These are phyloP conservation scores for Viola odorata DNA, from an alignment of 345 rosid species.

Conservation along the genomic window DNA sequence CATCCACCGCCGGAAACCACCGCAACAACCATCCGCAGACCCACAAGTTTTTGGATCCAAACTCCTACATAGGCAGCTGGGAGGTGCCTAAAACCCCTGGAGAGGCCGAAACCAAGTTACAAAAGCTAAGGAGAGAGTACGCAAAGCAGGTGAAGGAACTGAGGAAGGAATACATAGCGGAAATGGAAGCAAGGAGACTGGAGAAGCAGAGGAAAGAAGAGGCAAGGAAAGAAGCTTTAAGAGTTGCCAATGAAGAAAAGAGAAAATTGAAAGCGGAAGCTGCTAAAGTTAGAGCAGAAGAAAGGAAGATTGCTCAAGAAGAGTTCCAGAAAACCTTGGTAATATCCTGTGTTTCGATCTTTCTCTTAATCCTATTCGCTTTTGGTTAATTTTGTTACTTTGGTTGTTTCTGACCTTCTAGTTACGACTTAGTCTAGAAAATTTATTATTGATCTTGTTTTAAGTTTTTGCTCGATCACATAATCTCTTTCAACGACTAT, in stretches of 20 bases:
- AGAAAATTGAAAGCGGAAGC: conserved; percentile 69
- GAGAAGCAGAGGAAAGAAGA: conserved; percentile 83
- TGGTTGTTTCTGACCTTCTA: background rate
- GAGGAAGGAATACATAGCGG: conserved; percentile 59
- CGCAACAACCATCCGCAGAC: conserved; percentile 19
- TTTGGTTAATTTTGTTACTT: background rate
- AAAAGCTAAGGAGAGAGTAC: conserved; percentile 59
- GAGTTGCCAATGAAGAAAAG: conserved; percentile 78
- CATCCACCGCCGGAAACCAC: conserved; percentile 6
- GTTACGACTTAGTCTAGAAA: background rate
- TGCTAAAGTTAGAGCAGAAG: conserved; percentile 71
- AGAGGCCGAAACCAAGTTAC: conserved; percentile 65
- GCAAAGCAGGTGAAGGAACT: conserved; percentile 61
- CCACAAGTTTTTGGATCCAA: conserved; percentile 49
- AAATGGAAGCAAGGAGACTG: conserved; percentile 57
- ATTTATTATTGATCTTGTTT: background rate
- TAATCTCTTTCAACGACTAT: background rate
- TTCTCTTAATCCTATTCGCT: background rate
- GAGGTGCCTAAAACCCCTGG: conserved; percentile 53
- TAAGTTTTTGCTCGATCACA: background rate
- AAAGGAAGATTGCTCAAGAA: conserved; percentile 54
- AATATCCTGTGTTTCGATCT: background rate
- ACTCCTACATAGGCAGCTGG: conserved; percentile 71
- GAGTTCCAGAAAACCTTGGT: conserved; percentile 58
- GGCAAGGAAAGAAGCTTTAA: conserved; percentile 54